These are phyloP conservation scores for Ophiostoma sp. DNA, from an alignment of 2,329 filamentous ascomycete species.

Conservation along the genomic window DNA sequence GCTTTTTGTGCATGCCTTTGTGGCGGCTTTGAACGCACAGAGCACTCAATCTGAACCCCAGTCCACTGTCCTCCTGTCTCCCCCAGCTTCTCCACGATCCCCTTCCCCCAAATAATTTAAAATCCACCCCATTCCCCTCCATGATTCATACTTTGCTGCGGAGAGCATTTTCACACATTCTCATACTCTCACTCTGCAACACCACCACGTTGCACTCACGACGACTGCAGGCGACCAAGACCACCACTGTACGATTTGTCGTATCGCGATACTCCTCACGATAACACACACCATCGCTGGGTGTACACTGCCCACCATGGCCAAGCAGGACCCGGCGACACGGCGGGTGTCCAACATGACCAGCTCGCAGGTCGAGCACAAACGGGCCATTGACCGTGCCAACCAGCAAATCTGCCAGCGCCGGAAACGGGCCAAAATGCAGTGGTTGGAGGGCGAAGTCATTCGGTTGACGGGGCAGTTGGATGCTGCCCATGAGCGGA, in stretches of 20 bases:
- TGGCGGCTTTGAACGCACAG: background rate
- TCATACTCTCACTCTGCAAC: background rate
- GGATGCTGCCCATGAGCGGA: slow-evolving; percentile 1
- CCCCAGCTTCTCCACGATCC: background rate
- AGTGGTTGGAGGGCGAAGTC: slow-evolving; percentile 29
- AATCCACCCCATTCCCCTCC: background rate
- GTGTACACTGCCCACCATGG: slow-evolving; percentile 15
- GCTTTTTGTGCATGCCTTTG: background rate
- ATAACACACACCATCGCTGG: no score
- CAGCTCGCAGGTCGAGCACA: slow-evolving; percentile 32
- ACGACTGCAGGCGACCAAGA: background rate
- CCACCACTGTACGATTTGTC: no score
- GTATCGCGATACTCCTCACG: no score
- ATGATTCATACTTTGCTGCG: background rate
- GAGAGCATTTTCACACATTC: background rate
- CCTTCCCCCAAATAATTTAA: background rate
- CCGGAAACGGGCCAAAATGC: slow-evolving; percentile 31
- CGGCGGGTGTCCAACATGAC: slow-evolving; percentile 31
- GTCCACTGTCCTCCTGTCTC: background rate
- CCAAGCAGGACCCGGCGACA: slow-evolving; percentile 19
- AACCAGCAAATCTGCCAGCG: slow-evolving; percentile 33
- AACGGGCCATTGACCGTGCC: slow-evolving; percentile 34
- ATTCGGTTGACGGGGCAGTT: slow-evolving; percentile 20
- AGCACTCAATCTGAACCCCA: background rate
- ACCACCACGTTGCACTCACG: no score